These are phyloP conservation scores for Candida schatavii DNA, from an alignment of 805 yeast genomes.

Conservation along the genomic window DNA sequence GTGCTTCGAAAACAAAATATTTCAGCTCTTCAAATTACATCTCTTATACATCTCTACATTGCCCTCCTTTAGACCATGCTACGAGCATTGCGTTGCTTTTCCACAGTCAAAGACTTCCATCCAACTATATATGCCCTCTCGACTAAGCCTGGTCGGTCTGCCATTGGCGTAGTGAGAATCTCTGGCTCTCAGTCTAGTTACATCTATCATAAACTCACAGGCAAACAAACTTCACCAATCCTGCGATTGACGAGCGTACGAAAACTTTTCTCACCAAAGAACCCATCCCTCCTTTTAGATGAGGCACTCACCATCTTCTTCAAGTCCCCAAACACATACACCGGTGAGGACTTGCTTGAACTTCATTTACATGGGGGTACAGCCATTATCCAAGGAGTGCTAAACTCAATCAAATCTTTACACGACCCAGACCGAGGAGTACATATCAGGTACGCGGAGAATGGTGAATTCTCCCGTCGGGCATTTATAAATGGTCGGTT, in stretches of 20 bases:
- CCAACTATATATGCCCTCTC: constrained; percentile 92
- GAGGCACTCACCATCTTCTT: constrained; percentile 73
- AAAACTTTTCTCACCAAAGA: constrained; percentile 46
- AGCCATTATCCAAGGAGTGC: constrained; percentile 72
- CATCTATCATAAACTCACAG: constrained; percentile 49
- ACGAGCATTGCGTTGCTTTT: too few relatives aligned
- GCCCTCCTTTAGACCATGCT: too few relatives aligned
- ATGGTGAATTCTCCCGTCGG: constrained; percentile 87
- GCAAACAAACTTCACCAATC: constrained; percentile 10
- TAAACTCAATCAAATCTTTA: constrained; percentile 55
- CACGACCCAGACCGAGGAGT: constrained; percentile 43
- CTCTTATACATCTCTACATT: too few relatives aligned
- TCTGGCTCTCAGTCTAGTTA: constrained; percentile 64
- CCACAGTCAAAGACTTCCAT: constrained; percentile 1
- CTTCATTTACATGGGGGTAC: constrained; percentile 93
- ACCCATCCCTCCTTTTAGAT: constrained; percentile 52
- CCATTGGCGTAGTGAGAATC: constrained; percentile 80
- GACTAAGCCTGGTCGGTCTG: constrained; percentile 77
- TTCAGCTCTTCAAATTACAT: too few relatives aligned
- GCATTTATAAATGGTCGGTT: constrained; percentile 82
- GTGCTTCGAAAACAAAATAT: too few relatives aligned
- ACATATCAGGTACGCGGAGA: constrained; percentile 74
- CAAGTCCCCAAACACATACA: constrained; percentile 72
- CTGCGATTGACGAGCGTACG: constrained; percentile 62
- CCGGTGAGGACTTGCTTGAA: constrained; percentile 90